Evolutionary conservation across 169 alveolate genomes (phyloP).

Genomic region (Haemoproteus tartakovskyi): DNA sequence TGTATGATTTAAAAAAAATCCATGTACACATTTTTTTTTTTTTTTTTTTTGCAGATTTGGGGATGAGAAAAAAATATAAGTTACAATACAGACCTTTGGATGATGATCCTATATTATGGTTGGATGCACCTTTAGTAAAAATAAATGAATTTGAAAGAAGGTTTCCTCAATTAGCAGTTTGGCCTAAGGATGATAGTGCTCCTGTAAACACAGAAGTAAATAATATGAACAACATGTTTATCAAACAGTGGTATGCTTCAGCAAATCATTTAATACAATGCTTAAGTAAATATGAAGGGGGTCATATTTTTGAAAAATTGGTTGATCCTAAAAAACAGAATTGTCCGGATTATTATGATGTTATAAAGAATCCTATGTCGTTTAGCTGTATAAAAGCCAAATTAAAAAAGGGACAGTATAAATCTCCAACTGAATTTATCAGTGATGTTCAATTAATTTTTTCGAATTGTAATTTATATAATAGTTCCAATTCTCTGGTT

Average conservation of each 20-base stretch:
- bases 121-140: conserved; percentile 83
- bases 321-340: conserved; percentile 87
- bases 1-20: too few relatives aligned
- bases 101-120: conserved; percentile 80
- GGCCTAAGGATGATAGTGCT: conserved; percentile 76
- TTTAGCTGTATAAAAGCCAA: conserved; percentile 81
- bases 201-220: conserved; percentile 70
- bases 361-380: conserved; percentile 86
- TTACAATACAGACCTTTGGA: conserved; percentile 78
- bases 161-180: conserved; percentile 83
- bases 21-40: not conserved
- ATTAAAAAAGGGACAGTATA: conserved; percentile 76
- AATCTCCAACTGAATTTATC: conserved; percentile 79
- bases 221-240: conserved; percentile 71
- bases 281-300: conserved; percentile 85
- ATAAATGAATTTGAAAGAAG: conserved; percentile 80
- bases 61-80: conserved; percentile 70
- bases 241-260: conserved; percentile 80
- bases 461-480: conserved; percentile 82
- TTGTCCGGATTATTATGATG: conserved; percentile 88
- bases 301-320: conserved; percentile 86
- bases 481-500: conserved; percentile 84
- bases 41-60: not conserved
- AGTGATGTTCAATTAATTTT: conserved; percentile 85
- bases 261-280: conserved; percentile 74